These are phyloP conservation scores for Haplosporangium sp. DNA, from an alignment of 371 early-diverging fungal genomes.

Conservation along the genomic window DNA sequence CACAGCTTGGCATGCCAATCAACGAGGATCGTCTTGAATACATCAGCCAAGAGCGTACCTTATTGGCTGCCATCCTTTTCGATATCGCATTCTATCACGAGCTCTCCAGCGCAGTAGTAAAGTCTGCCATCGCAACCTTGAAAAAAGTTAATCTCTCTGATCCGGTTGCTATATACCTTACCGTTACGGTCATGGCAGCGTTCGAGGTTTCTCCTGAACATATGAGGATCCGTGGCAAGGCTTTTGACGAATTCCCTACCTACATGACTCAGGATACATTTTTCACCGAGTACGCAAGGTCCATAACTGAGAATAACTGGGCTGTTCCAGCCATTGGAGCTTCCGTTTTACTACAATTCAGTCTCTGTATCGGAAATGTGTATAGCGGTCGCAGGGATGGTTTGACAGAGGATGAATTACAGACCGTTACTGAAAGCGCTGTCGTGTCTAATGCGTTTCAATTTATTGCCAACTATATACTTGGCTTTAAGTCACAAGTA, in stretches of 20 bases:
- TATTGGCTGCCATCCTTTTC: conserved; percentile 66
- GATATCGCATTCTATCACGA: conserved; percentile 70
- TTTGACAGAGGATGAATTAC: conserved; percentile 68
- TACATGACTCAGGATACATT: conserved; percentile 46
- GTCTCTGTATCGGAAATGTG: conserved; percentile 65
- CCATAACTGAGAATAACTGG: conserved; percentile 56
- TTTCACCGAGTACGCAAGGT: conserved; percentile 36
- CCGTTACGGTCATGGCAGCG: conserved; percentile 46
- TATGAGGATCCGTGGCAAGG: conserved; percentile 43
- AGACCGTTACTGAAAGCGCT: conserved; percentile 68
- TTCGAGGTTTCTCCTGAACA: conserved; percentile 49
- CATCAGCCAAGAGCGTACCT: conserved; percentile 65
- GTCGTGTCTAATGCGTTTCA: conserved; percentile 69
- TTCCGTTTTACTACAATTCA: conserved; percentile 77
- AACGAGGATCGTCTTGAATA: conserved; percentile 59
- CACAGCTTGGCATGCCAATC: conserved; percentile 53
- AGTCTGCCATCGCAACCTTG: conserved; percentile 29
- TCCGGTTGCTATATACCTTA: conserved; percentile 47
- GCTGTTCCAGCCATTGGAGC: conserved; percentile 71
- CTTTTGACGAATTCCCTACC: conserved; percentile 25
- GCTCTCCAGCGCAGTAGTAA: conserved; percentile 34
- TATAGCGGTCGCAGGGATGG: conserved; percentile 60
- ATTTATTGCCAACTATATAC: conserved; percentile 76
- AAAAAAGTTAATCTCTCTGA: conserved; percentile 47
- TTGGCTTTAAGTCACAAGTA: conserved; percentile 66